Percentiles rank a stretch among this genome's conserved stretches.
These are phyloP conservation scores for Meira nashicola DNA, from an alignment of 1,284 basidiomycete genomes.

Conservation along the genomic window DNA sequence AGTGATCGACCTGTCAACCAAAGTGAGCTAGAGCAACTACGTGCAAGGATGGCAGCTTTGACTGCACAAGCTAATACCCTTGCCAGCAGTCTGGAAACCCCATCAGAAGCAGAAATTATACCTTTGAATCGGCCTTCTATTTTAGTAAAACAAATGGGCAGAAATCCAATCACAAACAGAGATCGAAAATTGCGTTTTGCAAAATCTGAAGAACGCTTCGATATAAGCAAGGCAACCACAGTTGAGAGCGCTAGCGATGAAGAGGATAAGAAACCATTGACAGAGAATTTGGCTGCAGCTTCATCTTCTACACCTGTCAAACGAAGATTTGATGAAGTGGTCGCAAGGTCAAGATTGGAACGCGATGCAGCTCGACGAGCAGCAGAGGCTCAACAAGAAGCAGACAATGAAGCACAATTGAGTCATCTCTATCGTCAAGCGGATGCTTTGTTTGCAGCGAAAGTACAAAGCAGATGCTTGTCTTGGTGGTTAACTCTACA, in stretches of 20 bases:
- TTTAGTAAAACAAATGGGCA: neutral
- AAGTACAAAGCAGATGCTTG: neutral
- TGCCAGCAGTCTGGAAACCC: neutral
- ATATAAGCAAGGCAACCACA: neutral
- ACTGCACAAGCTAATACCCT: slow-evolving; percentile 1
- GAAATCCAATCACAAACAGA: neutral
- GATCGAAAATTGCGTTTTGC: slow-evolving; percentile 6
- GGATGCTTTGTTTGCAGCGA: slow-evolving; percentile 4
- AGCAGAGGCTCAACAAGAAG: slow-evolving; percentile 9
- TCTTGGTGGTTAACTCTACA: slow-evolving; percentile 3
- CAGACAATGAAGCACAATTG: slow-evolving; percentile 13
- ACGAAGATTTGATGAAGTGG: slow-evolving; percentile 28
- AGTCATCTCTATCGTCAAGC: slow-evolving; percentile 15
- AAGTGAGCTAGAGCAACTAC: neutral
- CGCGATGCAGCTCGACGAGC: slow-evolving; percentile 17
- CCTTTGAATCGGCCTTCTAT: neutral
- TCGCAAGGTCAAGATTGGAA: slow-evolving; percentile 24
- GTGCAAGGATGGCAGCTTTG: slow-evolving; percentile 5
- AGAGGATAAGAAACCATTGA: neutral
- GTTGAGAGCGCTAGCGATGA: slow-evolving; percentile 10
- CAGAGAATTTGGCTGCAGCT: neutral
- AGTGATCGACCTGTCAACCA: no score
- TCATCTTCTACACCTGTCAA: neutral
- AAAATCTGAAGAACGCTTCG: neutral
- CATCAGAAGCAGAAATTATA: neutral